Evolutionary conservation across 148 eudicot genomes (phyloP).

Genomic region (Rhododendron williamsianum): DNA sequence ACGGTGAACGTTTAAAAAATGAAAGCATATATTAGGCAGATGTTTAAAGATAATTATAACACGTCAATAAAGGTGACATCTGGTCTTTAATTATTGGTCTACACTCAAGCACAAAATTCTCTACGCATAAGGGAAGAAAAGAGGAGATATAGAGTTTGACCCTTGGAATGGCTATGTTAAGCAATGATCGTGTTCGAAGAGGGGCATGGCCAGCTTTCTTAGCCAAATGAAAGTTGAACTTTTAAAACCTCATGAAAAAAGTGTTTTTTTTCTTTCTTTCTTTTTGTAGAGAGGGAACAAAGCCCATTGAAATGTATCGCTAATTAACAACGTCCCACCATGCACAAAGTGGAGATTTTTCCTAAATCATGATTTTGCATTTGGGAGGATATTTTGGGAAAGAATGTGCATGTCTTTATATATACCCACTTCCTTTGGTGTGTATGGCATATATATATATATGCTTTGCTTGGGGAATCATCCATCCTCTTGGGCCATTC

Average conservation of each 20-base stretch:
- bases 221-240: neutral
- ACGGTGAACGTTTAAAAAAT: too few species aligned
- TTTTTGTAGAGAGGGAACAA: neutral
- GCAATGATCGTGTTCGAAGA: conserved; percentile 10
- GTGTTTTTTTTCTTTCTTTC: too few species aligned
- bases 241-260: too few species aligned
- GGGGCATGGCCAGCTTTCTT: conserved; percentile 7
- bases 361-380: neutral
- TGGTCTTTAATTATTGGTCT: neutral
- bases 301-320: neutral
- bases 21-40: neutral
- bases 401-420: neutral
- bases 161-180: neutral
- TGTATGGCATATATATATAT: neutral
- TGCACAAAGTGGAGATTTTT: conserved; percentile 5
- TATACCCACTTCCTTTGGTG: neutral
- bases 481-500: conserved; percentile 8
- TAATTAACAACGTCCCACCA: neutral
- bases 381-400: neutral
- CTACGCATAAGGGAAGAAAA: neutral
- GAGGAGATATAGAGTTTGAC: neutral
- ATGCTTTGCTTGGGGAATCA: neutral
- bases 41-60: neutral
- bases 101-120: neutral
- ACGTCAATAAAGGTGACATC: neutral